These are phyloP conservation scores for Pyricularia pennisetigena DNA, from an alignment of 2,329 filamentous ascomycete species.

Conservation along the genomic window DNA sequence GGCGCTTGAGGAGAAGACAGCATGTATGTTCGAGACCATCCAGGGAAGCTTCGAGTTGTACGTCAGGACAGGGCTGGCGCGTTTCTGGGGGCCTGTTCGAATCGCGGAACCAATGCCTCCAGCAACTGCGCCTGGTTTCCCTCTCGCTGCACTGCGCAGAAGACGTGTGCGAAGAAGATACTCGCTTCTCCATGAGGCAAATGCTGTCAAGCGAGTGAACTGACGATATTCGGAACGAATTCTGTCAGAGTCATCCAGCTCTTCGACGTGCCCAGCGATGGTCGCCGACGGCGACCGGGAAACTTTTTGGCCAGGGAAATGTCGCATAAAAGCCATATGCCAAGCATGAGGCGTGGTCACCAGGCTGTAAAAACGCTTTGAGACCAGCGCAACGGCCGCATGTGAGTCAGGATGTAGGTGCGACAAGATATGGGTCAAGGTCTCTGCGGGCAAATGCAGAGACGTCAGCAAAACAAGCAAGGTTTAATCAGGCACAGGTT, in stretches of 20 bases:
- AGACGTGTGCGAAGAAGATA: constrained; percentile 83
- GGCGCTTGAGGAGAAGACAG: constrained; percentile 54
- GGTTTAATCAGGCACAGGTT: not conserved
- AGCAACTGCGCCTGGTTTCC: constrained; percentile 58
- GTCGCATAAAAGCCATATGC: constrained; percentile 85
- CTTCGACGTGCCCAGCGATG: not conserved
- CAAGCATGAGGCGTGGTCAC: constrained; percentile 90
- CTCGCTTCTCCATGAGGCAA: constrained; percentile 94
- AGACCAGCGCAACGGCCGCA: constrained; percentile 74
- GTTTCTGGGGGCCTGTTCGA: constrained; percentile 46
- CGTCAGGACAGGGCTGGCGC: constrained; percentile 64
- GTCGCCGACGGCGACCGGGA: not conserved
- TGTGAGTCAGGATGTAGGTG: constrained; percentile 82
- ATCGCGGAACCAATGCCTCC: constrained; percentile 40
- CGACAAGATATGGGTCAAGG: constrained; percentile 83
- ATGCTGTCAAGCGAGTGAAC: constrained; percentile 71
- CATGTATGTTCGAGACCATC: constrained; percentile 71
- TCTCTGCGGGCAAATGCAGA: constrained; percentile 46
- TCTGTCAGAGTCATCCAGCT: not conserved
- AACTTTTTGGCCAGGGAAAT: constrained; percentile 66
- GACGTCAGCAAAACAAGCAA: not conserved
- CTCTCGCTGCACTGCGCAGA: constrained; percentile 69
- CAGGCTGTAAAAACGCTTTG: constrained; percentile 73
- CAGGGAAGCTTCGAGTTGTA: constrained; percentile 80
- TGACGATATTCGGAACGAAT: constrained; percentile 64